phyloP scores from a whole-genome alignment of 805 yeast genomes.

The Monosporozyma siamensis region DNA sequence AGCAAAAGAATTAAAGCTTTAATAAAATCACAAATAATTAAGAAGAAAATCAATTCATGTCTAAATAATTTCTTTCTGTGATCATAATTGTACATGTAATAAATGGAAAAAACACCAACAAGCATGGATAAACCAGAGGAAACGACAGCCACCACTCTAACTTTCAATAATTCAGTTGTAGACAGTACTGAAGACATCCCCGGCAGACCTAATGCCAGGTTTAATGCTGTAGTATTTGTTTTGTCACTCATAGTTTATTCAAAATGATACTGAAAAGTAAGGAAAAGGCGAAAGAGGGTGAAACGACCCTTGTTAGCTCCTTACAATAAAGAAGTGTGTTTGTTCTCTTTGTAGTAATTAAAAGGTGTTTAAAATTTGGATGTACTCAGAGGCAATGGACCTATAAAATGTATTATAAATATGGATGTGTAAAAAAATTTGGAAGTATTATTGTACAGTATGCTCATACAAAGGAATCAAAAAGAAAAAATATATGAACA shows the following conservation, averaged over 20 bases:
- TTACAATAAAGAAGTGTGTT: no score
- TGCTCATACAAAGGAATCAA: background rate
- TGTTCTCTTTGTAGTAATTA: background rate
- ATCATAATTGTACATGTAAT: constrained; percentile 52
- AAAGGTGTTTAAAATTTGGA: no score
- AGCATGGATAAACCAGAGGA: constrained; percentile 42
- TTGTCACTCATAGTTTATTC: background rate
- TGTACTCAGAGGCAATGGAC: background rate
- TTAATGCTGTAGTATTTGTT: constrained; percentile 26
- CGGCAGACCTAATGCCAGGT: constrained; percentile 26
- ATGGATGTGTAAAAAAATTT: background rate
- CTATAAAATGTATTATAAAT: background rate
- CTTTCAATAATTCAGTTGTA: constrained; percentile 9
- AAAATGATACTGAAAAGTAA: no score
- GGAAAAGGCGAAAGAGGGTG: no score
- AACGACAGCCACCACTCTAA: constrained; percentile 38
- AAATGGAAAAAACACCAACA: constrained; percentile 52
- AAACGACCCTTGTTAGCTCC: no score
- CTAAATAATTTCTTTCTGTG: constrained; percentile 54
- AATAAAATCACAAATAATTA: constrained; percentile 63
- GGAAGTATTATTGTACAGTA: background rate
- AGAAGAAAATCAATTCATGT: constrained; percentile 57
- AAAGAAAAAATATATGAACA: background rate
- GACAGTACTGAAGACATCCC: constrained; percentile 27
- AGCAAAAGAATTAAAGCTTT: constrained; percentile 62